Percentiles rank a stretch among this genome's conserved stretches.
These are phyloP conservation scores for Gaertneriomyces semiglobifer DNA, from an alignment of 192 early-diverging fungal species.

Conservation along the genomic window DNA sequence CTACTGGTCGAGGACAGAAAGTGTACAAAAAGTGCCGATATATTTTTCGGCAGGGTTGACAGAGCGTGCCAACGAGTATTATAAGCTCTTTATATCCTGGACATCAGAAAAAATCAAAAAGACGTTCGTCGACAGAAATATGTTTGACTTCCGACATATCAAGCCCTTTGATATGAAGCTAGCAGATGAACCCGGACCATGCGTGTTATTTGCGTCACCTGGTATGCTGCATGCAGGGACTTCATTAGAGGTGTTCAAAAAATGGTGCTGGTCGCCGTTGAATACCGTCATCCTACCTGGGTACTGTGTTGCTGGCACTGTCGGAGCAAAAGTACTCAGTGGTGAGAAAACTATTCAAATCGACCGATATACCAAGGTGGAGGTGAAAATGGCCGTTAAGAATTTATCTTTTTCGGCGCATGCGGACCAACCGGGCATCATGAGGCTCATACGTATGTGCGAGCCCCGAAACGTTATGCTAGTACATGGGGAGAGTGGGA, in stretches of 20 bases:
- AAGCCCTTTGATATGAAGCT: conserved; percentile 71
- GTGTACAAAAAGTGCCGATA: conserved; percentile 76
- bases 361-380: conserved; percentile 63
- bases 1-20: conserved; percentile 93
- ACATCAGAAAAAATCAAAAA: conserved; percentile 96
- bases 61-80: conserved; percentile 90
- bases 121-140: conserved; percentile 86
- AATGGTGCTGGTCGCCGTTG: conserved; percentile 86
- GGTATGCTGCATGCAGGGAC: conserved; percentile 98
- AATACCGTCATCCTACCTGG: conserved; percentile 99
- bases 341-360: conserved; percentile 84
- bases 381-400: conserved; percentile 88
- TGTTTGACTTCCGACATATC: conserved; percentile 97
- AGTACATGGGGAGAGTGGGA: conserved; percentile 89
- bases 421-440: conserved; percentile 96
- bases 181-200: conserved; percentile 76
- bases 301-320: conserved; percentile 94
- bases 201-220: conserved; percentile 95
- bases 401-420: conserved; percentile 97
- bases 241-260: conserved; percentile 90
- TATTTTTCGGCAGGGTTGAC: conserved; percentile 96
- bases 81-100: conserved; percentile 97
- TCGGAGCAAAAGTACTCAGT: conserved; percentile 88
- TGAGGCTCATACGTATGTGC: conserved; percentile 90
- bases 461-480: conserved; percentile 81